A percentile compares a stretch with the other conserved stretches of the same genome.
These are phyloP conservation scores for Tetrapyrgos nigripes DNA, from an alignment of 1,284 basidiomycete species.

Conservation along the genomic window DNA sequence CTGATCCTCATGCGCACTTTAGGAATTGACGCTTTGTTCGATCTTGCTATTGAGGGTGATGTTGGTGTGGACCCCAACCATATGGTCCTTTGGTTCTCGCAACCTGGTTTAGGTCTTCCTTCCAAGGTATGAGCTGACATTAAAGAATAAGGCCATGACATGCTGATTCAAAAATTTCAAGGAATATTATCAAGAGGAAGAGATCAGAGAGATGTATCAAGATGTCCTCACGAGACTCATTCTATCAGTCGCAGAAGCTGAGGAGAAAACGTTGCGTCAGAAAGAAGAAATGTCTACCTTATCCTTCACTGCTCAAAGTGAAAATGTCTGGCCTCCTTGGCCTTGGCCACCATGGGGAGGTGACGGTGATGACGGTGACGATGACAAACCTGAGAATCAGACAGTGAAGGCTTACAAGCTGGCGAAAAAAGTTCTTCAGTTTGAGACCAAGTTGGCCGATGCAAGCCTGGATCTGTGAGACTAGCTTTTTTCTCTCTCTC, in stretches of 20 bases:
- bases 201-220: slow-evolving; percentile 75
- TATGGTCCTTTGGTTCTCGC: slow-evolving; percentile 88
- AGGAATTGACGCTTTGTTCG: slow-evolving; percentile 84
- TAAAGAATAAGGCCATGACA: not conserved
- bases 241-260: slow-evolving; percentile 62
- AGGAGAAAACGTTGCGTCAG: slow-evolving; percentile 27
- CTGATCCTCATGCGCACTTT: not conserved
- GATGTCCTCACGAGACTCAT: slow-evolving; percentile 76
- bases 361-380: slow-evolving; percentile 61
- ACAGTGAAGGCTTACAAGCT: slow-evolving; percentile 65
- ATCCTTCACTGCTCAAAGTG: slow-evolving; percentile 19
- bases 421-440: slow-evolving; percentile 77
- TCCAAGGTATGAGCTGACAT: slow-evolving; percentile 65
- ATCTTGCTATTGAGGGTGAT: slow-evolving; percentile 87
- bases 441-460: slow-evolving; percentile 84
- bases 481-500: no score
- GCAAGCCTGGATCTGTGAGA: slow-evolving; percentile 83
- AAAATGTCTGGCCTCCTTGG: slow-evolving; percentile 77
- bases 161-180: slow-evolving; percentile 33
- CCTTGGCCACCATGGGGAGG: slow-evolving; percentile 86
- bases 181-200: slow-evolving; percentile 91
- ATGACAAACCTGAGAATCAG: slow-evolving; percentile 47
- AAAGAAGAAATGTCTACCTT: not conserved
- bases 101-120: slow-evolving; percentile 86
- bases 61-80: slow-evolving; percentile 88